Percentiles rank a stretch among this genome's conserved stretches.
These are phyloP conservation scores for Metarhizium guizhouense DNA, from an alignment of 2,329 filamentous ascomycete species.

Conservation along the genomic window DNA sequence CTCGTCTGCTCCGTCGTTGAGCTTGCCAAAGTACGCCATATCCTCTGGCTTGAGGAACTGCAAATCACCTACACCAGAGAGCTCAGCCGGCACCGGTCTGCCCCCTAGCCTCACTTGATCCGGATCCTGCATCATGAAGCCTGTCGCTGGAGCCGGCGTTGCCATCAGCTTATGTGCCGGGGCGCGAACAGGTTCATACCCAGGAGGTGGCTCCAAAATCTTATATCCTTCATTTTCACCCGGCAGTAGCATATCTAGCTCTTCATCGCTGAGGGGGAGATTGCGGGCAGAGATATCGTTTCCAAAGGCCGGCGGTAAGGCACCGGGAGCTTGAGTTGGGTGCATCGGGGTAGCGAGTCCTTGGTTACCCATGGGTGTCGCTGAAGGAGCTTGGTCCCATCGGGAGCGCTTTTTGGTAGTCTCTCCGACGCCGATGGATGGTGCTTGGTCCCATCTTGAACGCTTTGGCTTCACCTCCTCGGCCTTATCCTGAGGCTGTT, in stretches of 20 bases:
- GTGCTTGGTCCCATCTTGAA: constrained; percentile 83
- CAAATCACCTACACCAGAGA: constrained; percentile 88
- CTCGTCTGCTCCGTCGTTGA: constrained; percentile 90
- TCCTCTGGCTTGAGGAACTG: constrained; percentile 99
- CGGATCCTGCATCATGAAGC: constrained; percentile 97
- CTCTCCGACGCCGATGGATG: constrained; percentile 49
- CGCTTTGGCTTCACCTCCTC: constrained; percentile 58
- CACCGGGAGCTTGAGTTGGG: constrained; percentile 48
- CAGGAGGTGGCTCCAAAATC: constrained; percentile 79
- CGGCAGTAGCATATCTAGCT: constrained; percentile 85
- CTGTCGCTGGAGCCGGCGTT: constrained; percentile 65
- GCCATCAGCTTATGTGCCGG: constrained; percentile 67
- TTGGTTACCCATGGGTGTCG: constrained; percentile 63
- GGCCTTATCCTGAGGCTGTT: constrained; percentile 37
- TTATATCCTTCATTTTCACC: constrained; percentile 87
- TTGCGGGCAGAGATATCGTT: constrained; percentile 69
- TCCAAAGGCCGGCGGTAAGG: constrained; percentile 57
- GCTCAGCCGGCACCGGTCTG: constrained; percentile 89
- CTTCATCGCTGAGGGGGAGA: constrained; percentile 80
- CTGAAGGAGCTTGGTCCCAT: constrained; percentile 85
- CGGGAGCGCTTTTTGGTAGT: constrained; percentile 68
- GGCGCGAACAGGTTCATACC: constrained; percentile 77
- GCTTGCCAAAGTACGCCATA: constrained; percentile 97
- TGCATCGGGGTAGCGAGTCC: constrained; percentile 75
- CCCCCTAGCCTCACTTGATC: constrained; percentile 74